Conservation (phyloP, 768 basidiomycete species). For the Suillus paluster region DNA sequence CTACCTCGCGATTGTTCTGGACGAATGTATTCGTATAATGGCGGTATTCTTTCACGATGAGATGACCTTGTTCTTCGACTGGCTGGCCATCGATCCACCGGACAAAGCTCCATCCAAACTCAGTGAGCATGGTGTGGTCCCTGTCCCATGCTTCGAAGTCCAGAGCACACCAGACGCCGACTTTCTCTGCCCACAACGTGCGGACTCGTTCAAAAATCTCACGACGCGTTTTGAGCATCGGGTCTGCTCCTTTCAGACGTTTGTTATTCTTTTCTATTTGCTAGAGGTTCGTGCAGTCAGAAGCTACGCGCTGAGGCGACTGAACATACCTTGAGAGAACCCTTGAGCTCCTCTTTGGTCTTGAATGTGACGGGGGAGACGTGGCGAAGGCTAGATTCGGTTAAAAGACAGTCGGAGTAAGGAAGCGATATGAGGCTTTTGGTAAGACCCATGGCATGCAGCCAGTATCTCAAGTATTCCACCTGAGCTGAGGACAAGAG, state of each 20-base stretch:
- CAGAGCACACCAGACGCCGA: constrained; percentile 74
- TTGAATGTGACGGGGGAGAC: constrained; percentile 62
- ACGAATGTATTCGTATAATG: constrained; percentile 69
- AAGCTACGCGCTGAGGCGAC: not conserved
- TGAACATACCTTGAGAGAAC: constrained; percentile 57
- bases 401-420: constrained; percentile 76
- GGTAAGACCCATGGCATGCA: constrained; percentile 74
- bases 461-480: constrained; percentile 85
- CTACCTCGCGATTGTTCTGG: constrained; percentile 61
- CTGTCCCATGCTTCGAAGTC: constrained; percentile 88
- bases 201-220: constrained; percentile 72
- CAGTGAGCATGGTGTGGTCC: constrained; percentile 74
- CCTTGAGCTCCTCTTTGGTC: constrained; percentile 57
- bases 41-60: constrained; percentile 66
- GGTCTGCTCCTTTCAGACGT: constrained; percentile 67
- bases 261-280: constrained; percentile 83
- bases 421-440: constrained; percentile 70
- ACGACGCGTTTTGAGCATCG: constrained; percentile 58
- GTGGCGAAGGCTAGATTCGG: constrained; percentile 56
- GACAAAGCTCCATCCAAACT: constrained; percentile 77
- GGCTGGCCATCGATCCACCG: constrained; percentile 58
- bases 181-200: constrained; percentile 61
- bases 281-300: constrained; percentile 39
- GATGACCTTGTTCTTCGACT: constrained; percentile 57
- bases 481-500: constrained; percentile 84